Evolutionary conservation across 2,329 filamentous ascomycete species (phyloP), one percentile per base, ranked within the genome.

Genomic region (Aspergillus viridinutans): DNA sequence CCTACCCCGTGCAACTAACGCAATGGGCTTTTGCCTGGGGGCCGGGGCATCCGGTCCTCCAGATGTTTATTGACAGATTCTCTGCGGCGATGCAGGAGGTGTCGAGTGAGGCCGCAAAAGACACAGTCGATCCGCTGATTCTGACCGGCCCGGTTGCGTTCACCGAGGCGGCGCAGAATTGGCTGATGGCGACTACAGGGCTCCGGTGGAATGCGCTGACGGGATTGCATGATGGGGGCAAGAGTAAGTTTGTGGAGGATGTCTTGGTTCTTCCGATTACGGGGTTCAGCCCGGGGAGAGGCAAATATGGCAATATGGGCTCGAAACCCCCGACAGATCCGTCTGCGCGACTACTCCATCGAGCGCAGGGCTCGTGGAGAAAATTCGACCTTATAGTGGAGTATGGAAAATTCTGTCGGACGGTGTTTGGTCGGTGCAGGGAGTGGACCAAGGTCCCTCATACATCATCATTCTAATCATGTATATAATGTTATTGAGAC

Each of bases 181-280:
- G 64, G 61, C 55, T 72, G 3, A 59, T 62, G 9, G 54, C 58
- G 4, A 59, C 49, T 10, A 61, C 61, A 4, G 65, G 64, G 5
- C 55, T 73, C 17, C 59, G 70, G 32, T 73, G 69, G 69, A 67
- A 72, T 54, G 64, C 68, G 6, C 49, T 73, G 21, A 66, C 70
- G 2, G 69, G 70, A 10, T 29, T 69, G 4, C 25, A 59, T 12
- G 70, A 73, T 52, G 67, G 62, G 2, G 70, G 70, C 0, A 54
- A 32, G 29, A 69, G 64, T 47, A 73, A 72, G 47, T 43, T 66
- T 7, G 65, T 70, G 1, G 67, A 65, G 4, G 70, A 72, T 54
- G 67, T 70, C 9, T 50, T 73, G 43, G 63, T 73, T n/a, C 59
- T 73, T 4, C 69, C 70, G 0, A 73, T 73, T 43, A 72, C 70